Conservation (phyloP, 2,329 filamentous ascomycete species). For the Fusarium lyarnte region DNA sequence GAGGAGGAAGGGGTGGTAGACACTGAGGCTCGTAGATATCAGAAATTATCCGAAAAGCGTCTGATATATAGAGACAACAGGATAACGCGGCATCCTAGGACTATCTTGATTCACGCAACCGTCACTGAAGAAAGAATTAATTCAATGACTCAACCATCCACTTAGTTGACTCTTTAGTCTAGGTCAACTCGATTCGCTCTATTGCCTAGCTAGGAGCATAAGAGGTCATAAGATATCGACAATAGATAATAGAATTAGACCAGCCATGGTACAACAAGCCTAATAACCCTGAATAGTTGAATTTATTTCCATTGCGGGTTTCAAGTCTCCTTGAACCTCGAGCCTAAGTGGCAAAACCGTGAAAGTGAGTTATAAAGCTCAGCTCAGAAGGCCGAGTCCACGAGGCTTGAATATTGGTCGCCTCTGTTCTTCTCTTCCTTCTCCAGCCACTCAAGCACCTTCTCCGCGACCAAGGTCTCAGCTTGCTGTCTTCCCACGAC, state of each 20-base stretch:
- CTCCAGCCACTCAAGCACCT: slow-evolving; percentile 51
- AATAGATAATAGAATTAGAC: neutral
- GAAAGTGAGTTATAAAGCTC: neutral
- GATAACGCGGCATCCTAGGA: neutral
- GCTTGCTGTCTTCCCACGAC: slow-evolving; percentile 49
- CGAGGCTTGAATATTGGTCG: neutral
- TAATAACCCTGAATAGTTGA: neutral
- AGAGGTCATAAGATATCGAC: neutral
- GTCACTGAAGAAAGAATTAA: neutral
- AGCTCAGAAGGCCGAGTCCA: neutral
- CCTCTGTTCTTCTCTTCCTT: slow-evolving; percentile 30
- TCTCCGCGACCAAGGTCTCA: slow-evolving; percentile 52
- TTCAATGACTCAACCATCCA: neutral
- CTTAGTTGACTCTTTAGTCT: neutral
- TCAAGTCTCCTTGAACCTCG: neutral
- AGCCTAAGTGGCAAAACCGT: neutral
- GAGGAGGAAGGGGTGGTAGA: slow-evolving; percentile 45
- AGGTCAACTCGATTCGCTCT: neutral
- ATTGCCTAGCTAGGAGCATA: neutral
- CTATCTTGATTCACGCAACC: neutral
- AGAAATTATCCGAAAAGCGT: neutral
- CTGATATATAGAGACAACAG: neutral
- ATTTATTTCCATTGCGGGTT: neutral
- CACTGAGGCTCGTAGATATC: slow-evolving; percentile 19
- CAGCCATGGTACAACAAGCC: neutral